Conservation (phyloP, 2,329 filamentous ascomycete genomes). For the Trichoderma koningii region DNA sequence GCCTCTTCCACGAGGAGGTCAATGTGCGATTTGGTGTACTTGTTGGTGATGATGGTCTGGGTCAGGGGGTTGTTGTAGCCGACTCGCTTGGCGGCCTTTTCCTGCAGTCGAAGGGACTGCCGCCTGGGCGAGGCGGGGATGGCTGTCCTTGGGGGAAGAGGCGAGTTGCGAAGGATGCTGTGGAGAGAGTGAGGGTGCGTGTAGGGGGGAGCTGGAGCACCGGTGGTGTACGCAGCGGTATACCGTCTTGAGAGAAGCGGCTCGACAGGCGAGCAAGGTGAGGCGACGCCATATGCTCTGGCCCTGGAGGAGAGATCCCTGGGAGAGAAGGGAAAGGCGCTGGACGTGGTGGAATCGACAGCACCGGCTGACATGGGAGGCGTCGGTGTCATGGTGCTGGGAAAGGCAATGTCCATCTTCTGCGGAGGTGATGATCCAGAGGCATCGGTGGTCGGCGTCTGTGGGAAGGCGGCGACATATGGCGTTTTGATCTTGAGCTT, state of each 20-base stretch:
- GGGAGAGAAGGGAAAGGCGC: conserved; percentile 47
- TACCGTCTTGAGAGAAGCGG: conserved; percentile 28
- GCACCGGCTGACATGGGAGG: conserved; percentile 59
- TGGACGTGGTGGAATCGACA: conserved; percentile 49
- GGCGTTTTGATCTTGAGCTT: conserved; percentile 47
- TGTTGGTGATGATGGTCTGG: conserved; percentile 64
- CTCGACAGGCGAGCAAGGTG: conserved; percentile 29
- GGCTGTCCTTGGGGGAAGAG: conserved; percentile 56
- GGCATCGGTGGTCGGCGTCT: conserved; percentile 57
- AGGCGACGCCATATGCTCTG: background rate
- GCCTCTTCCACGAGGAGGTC: conserved; percentile 62
- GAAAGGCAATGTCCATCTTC: conserved; percentile 50
- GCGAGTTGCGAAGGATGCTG: conserved; percentile 68
- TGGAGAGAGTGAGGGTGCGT: conserved; percentile 60
- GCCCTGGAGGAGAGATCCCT: conserved; percentile 35
- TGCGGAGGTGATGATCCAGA: conserved; percentile 54
- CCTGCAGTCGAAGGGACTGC: conserved; percentile 56
- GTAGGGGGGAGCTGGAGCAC: conserved; percentile 51
- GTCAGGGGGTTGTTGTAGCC: conserved; percentile 64
- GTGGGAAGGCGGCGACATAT: conserved; percentile 50
- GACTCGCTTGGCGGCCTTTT: conserved; percentile 58
- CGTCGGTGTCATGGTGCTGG: conserved; percentile 61
- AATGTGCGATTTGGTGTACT: conserved; percentile 64
- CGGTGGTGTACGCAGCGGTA: conserved; percentile 25
- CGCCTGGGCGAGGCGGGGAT: conserved; percentile 57